Evolutionary conservation across 2,329 filamentous ascomycete species (phyloP).

Genomic region (Colletotrichum liaoningense): DNA sequence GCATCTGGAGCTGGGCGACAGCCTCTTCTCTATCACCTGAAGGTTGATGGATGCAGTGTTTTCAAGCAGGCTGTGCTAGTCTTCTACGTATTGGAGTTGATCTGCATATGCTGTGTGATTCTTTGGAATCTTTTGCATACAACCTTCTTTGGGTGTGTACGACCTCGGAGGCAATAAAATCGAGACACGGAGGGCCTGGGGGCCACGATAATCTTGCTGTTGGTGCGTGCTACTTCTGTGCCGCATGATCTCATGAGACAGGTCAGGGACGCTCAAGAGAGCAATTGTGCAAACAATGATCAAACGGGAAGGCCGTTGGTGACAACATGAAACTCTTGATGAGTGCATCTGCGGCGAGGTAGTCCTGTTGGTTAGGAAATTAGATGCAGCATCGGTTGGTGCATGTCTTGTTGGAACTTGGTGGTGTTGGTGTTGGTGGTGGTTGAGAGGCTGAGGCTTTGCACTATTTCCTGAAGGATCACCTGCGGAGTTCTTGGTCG

Average conservation of each 20-base stretch:
- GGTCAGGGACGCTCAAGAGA: background rate
- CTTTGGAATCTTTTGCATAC: background rate
- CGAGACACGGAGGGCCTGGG: background rate
- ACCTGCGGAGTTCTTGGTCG: slow-evolving; percentile 20
- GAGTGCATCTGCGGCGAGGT: background rate
- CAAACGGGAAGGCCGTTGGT: background rate
- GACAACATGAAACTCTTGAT: background rate
- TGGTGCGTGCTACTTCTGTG: background rate
- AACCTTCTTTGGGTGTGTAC: background rate
- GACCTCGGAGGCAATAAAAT: background rate
- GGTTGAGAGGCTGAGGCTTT: background rate
- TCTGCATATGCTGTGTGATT: background rate
- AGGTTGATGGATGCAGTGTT: background rate
- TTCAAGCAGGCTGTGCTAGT: background rate
- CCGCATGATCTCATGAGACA: background rate
- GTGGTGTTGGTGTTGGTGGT: background rate
- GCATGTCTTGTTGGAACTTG: background rate
- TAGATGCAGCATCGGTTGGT: background rate
- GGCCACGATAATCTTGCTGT: background rate
- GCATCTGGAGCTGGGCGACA: background rate
- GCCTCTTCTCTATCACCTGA: background rate
- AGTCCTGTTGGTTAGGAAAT: background rate
- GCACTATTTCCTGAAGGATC: slow-evolving; percentile 12
- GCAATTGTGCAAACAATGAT: background rate
- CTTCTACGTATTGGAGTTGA: background rate